These are phyloP conservation scores for Gaultheria prostrata DNA, from an alignment of 148 eudicot species.

Conservation along the genomic window DNA sequence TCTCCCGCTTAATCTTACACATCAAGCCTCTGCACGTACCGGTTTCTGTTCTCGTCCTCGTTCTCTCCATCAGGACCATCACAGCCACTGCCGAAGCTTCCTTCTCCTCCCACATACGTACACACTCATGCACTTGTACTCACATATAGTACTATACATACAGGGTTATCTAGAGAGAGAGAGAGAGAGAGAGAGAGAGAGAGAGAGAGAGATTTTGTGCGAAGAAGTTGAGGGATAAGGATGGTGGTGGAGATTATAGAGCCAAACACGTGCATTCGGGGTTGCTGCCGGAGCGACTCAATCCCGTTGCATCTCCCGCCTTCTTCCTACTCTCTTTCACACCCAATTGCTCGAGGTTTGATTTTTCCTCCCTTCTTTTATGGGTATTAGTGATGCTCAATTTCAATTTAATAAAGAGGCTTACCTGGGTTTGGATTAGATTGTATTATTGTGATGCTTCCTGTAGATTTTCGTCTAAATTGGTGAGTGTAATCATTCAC, in stretches of 20 bases:
- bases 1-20: too few species aligned
- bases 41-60: too few species aligned
- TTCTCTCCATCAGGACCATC: too few species aligned
- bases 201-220: not conserved
- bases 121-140: too few species aligned
- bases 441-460: not conserved
- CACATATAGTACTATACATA: not conserved
- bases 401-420: not conserved
- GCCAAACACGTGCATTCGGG: conserved; percentile 84
- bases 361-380: not conserved
- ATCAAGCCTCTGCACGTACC: too few species aligned
- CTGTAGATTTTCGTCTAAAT: not conserved
- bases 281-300: conserved; percentile 76
- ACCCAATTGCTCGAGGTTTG: conserved; percentile 80
- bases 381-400: not conserved
- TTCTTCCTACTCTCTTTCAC: conserved; percentile 54
- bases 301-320: conserved; percentile 85
- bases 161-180: not conserved
- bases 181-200: not conserved
- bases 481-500: not conserved
- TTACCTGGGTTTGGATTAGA: not conserved
- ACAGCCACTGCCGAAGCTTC: not conserved
- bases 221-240: conserved; percentile 12
- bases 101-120: not conserved
- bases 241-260: conserved; percentile 55